A percentile compares a stretch with the other conserved stretches of the same genome.
Conservation (phyloP, 2,329 filamentous ascomycete species). For the Penicillium sp. region DNA sequence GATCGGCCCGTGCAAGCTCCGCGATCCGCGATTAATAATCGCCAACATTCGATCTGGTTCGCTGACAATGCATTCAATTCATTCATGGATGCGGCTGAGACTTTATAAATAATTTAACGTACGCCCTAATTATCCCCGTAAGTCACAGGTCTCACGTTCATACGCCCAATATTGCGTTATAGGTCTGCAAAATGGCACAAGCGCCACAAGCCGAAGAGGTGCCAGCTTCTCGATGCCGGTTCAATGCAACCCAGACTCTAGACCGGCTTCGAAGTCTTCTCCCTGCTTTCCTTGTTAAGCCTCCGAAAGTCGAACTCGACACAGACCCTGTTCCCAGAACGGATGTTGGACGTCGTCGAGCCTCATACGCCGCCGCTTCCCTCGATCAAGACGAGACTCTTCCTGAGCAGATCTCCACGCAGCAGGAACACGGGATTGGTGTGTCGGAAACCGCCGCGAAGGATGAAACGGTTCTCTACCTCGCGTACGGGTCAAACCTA, state of each 20-base stretch:
- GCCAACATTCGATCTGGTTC: conserved; percentile 10
- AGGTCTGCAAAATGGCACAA: conserved; percentile 9
- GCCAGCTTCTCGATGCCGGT: conserved; percentile 7
- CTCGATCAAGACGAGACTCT: conserved; percentile 21
- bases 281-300: not conserved
- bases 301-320: conserved; percentile 1
- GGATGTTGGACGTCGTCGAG: conserved; percentile 15
- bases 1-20: conserved; percentile 2
- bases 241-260: conserved; percentile 17
- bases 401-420: conserved; percentile 16
- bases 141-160: not conserved
- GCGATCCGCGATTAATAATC: conserved; percentile 22
- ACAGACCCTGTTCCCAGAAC: conserved; percentile 14
- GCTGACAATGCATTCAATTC: conserved; percentile 6
- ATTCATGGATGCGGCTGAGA: conserved; percentile 1
- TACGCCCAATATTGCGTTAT: conserved; percentile 4
- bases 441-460: conserved; percentile 5
- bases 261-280: conserved; percentile 12
- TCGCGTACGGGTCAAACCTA: conserved; percentile 92
- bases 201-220: not conserved
- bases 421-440: conserved; percentile 15
- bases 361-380: conserved; percentile 12
- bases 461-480: conserved; percentile 65
- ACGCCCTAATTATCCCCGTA: conserved; percentile 7
- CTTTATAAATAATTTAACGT: conserved; percentile 2